phyloP scores from a whole-genome alignment of 768 basidiomycete genomes.

The Leccinum longicurvipes region DNA sequence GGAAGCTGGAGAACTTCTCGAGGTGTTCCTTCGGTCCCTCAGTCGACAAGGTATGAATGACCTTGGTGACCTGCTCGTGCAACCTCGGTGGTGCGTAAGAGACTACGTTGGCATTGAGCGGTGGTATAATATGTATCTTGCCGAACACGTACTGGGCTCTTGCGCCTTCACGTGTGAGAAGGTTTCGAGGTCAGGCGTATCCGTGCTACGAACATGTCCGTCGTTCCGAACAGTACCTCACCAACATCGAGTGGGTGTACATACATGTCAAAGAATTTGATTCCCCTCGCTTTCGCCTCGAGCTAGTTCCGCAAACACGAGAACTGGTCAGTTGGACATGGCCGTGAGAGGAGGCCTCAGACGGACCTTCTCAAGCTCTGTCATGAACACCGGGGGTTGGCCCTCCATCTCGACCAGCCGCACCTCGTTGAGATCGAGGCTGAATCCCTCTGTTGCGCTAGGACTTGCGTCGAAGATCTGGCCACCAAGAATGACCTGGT shows the following conservation, averaged over 20 bases:
- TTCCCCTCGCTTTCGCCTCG: conserved; percentile 67
- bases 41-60: conserved; percentile 65
- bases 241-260: conserved; percentile 12
- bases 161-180: conserved; percentile 36
- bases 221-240: background rate
- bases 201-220: conserved; percentile 51
- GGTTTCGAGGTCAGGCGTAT: conserved; percentile 59
- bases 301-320: conserved; percentile 44
- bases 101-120: conserved; percentile 31
- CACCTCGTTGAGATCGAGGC: conserved; percentile 66
- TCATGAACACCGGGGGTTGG: conserved; percentile 71
- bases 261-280: conserved; percentile 88
- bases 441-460: conserved; percentile 45
- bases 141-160: conserved; percentile 36
- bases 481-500: conserved; percentile 28
- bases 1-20: conserved; percentile 64
- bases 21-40: conserved; percentile 64
- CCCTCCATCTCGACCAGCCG: conserved; percentile 77
- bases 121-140: background rate
- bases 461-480: conserved; percentile 23
- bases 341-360: background rate
- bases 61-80: conserved; percentile 53
- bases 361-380: conserved; percentile 83
- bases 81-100: conserved; percentile 59
- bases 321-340: background rate